A percentile compares a stretch with the other conserved stretches of the same genome.
These are phyloP conservation scores for Aspergillus steynii DNA, from an alignment of 495 filamentous ascomycete genomes.

Conservation along the genomic window DNA sequence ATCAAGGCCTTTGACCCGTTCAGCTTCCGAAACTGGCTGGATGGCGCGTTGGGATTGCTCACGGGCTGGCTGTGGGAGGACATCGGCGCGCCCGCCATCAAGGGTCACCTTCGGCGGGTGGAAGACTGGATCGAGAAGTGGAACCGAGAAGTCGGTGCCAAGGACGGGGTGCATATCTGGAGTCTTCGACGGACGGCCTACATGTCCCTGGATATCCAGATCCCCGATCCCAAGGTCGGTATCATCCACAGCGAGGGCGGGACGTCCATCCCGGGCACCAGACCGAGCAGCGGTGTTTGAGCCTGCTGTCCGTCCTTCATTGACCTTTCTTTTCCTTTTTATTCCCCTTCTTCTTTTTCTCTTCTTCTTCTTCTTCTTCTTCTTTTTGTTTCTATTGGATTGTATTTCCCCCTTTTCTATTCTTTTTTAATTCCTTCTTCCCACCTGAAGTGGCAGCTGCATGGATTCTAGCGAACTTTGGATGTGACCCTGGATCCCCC, in stretches of 20 bases:
- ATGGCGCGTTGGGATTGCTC: conserved; percentile 70
- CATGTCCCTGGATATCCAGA: conserved; percentile 85
- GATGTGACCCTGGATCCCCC: conserved; percentile 2
- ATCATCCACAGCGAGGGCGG: conserved; percentile 43
- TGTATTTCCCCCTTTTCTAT: conserved; percentile 5
- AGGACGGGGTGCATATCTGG: conserved; percentile 67
- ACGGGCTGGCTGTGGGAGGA: conserved; percentile 97
- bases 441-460: conserved; percentile 13
- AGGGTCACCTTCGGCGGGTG: conserved; percentile 62
- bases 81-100: conserved; percentile 68
- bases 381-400: conserved; percentile 13
- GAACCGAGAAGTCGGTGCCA: conserved; percentile 64
- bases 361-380: conserved; percentile 13
- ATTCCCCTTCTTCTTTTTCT: conserved; percentile 16
- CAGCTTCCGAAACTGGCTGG: conserved; percentile 67
- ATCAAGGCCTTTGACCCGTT: conserved; percentile 74
- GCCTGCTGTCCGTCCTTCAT: conserved; percentile 12
- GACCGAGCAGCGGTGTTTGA: conserved; percentile 38
- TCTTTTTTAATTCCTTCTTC: conserved; percentile 16
- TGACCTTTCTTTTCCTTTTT: conserved; percentile 1
- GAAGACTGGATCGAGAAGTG: conserved; percentile 80
- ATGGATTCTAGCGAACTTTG: conserved; percentile 14
- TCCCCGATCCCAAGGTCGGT: conserved; percentile 74
- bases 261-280: conserved; percentile 38
- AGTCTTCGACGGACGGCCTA: conserved; percentile 81